These are phyloP conservation scores for Ascomycota sp. DNA, from an alignment of 2,329 filamentous ascomycete genomes.

Conservation along the genomic window DNA sequence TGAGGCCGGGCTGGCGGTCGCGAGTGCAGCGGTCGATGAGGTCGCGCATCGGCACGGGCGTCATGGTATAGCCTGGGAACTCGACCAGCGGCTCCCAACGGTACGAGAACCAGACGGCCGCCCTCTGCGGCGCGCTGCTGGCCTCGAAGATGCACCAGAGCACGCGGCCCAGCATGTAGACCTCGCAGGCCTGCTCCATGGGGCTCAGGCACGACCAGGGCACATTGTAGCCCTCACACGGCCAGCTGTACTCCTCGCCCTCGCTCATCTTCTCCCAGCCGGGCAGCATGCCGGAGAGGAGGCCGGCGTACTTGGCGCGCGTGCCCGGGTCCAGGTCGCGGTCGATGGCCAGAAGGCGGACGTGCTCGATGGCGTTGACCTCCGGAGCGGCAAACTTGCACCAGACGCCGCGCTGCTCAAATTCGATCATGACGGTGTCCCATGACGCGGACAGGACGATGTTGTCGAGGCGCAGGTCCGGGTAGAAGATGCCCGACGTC, in stretches of 20 bases:
- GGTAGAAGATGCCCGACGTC: conserved; percentile 28
- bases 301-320: conserved; percentile 17
- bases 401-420: conserved; percentile 43
- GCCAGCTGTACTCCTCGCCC: conserved; percentile 25
- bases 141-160: conserved; percentile 45
- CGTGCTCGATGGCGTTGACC: conserved; percentile 36
- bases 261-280: conserved; percentile 21
- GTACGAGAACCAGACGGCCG: conserved; percentile 39
- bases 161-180: conserved; percentile 41
- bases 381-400: conserved; percentile 40
- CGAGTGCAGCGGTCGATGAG: conserved; percentile 32
- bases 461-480: conserved; percentile 39
- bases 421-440: conserved; percentile 36
- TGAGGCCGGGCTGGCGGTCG: conserved; percentile 29
- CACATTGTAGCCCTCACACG: conserved; percentile 29
- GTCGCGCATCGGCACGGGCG: conserved; percentile 21
- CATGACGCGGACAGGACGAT: conserved; percentile 27
- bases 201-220: conserved; percentile 32
- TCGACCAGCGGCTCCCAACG: conserved; percentile 32
- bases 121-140: conserved; percentile 33
- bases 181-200: conserved; percentile 32
- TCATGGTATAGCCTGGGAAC: conserved; percentile 30
- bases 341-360: conserved; percentile 30
- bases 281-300: conserved; percentile 23
- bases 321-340: conserved; percentile 21